Evolutionary conservation across 176 grass and related monocot species (phyloP).

Genomic region (Aegilops umbellulata): DNA sequence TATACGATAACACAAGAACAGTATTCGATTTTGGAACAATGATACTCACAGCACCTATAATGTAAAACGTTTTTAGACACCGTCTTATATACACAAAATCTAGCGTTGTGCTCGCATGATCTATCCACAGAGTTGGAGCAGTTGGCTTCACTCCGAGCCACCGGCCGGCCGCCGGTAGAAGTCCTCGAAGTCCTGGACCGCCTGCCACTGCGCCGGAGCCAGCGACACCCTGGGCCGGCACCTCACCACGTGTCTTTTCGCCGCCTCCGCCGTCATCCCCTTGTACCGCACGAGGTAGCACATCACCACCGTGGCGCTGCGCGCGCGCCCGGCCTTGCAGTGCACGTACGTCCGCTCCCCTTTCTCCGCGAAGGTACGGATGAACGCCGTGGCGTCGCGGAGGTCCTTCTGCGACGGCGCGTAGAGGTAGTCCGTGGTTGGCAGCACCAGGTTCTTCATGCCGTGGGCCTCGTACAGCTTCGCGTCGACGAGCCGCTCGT

Average conservation of each 20-base stretch:
- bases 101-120: neutral
- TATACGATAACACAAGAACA: too few species aligned
- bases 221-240: neutral
- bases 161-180: neutral
- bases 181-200: neutral
- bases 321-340: neutral
- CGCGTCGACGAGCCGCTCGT: neutral
- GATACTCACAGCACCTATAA: too few species aligned
- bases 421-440: neutral
- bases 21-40: too few species aligned
- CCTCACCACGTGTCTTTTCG: neutral
- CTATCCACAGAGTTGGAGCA: neutral
- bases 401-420: neutral
- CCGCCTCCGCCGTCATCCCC: neutral
- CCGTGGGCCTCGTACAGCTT: neutral
- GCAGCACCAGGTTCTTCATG: conserved; percentile 6
- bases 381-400: neutral
- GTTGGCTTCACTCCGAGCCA: neutral
- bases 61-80: too few species aligned
- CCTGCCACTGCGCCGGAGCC: neutral
- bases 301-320: neutral
- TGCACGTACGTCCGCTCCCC: neutral
- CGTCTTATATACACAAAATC: neutral
- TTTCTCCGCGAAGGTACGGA: neutral
- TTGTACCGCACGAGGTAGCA: neutral